Base-by-base conservation (phyloP, 345 rosid genomes). In the Excoecaria agallocha region DNA sequence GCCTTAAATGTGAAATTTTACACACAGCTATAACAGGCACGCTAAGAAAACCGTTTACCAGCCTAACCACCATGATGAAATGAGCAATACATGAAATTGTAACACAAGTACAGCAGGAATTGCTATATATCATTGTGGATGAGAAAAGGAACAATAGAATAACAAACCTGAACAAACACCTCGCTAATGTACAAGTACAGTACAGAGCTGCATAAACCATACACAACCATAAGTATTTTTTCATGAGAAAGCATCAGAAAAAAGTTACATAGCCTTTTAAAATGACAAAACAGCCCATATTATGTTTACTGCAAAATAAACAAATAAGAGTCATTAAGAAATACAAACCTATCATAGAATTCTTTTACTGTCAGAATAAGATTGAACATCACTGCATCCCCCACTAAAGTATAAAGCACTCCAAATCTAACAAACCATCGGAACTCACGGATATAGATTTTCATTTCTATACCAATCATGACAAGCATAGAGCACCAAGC, bases 361-460 rank as follows among this genome's bases (percentile, higher is more conserved):
- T 85, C 89, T 83, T 86, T 91, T 77, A 86, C 86, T 20, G 96
- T 77, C 37, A 93, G 86, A 82, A 93, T 72, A 76, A 93, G 92
- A 82, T 90, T 90, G 77, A 93, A 68, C 91, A 95, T 78, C 67
- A 91, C 99, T 48, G 88, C 88, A 83, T 91, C 92, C 69, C 91
- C 99, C 64, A 95, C 84, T 79, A 91, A 88, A 69, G 89, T 84
- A 76, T 93, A 95, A 74, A 95, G 68, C 76, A 93, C 81, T 51
- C 90, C 97, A 69, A 91, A 93, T 82, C 97, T 87, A 76, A 93
- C 93, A 86, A 85, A 87, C 99, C 98, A 95, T 66, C 99, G 96
- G 69, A 91, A 82, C 63, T 95, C 93, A 48, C 66, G 78, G 82
- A 95, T 81, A 82, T 95, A 95, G 62, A 90, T 85, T 80, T 89